phyloP scores from a whole-genome alignment of 768 basidiomycete genomes.

The Tylopilus felleus region DNA sequence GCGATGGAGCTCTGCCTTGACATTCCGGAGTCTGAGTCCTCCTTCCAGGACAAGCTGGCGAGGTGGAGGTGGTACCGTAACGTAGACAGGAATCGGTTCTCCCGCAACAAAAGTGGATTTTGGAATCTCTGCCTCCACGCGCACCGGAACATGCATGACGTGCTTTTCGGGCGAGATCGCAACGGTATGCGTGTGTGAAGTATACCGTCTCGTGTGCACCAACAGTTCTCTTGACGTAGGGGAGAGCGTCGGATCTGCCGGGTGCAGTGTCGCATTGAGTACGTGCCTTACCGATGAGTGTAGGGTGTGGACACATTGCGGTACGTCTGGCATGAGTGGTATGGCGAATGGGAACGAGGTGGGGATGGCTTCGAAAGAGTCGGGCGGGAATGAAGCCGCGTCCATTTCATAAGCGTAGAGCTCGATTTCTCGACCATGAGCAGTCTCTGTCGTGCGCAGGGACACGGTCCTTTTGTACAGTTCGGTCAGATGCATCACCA shows the following conservation, averaged over 20 bases:
- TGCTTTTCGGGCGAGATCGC: constrained; percentile 58
- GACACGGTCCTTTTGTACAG: constrained; percentile 51
- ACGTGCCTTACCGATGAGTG: constrained; percentile 70
- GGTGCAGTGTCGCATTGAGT: constrained; percentile 64
- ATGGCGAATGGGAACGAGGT: constrained; percentile 77
- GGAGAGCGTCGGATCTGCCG: constrained; percentile 37
- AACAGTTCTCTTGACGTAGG: constrained; percentile 52
- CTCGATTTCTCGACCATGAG: constrained; percentile 61
- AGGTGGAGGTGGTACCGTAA: constrained; percentile 74
- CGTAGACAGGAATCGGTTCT: constrained; percentile 75
- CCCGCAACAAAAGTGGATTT: constrained; percentile 66
- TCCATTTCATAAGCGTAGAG: constrained; percentile 56
- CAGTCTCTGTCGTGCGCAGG: constrained; percentile 63
- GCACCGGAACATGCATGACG: constrained; percentile 58
- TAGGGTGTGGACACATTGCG: constrained; percentile 76
- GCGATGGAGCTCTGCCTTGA: constrained; percentile 76
- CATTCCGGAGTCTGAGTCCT: constrained; percentile 73
- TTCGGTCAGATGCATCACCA: constrained; percentile 13
- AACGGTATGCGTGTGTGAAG: constrained; percentile 57
- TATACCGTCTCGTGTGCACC: constrained; percentile 75
- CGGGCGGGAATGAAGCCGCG: constrained; percentile 45
- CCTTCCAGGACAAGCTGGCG: constrained; percentile 63
- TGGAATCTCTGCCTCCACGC: constrained; percentile 67
- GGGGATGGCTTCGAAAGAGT: constrained; percentile 43
- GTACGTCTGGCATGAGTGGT: constrained; percentile 73